Base-by-base conservation (phyloP, 495 filamentous ascomycete species). In the Daldinia caldariorum region DNA sequence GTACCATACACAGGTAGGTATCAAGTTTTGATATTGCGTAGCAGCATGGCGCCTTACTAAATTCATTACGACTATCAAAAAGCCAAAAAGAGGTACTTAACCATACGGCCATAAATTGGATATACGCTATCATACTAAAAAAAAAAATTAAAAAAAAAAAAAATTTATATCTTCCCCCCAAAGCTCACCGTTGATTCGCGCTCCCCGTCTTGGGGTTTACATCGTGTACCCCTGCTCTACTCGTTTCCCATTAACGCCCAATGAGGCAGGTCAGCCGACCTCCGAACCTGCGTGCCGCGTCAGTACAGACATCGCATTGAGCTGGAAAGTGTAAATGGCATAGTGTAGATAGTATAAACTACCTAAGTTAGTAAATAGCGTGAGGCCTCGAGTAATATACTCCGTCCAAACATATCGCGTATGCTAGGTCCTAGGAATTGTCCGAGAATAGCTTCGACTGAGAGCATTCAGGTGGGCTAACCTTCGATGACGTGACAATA, bases 201-300 rank as follows among this genome's bases (percentile, higher is more conserved):
- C 32, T 72, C 20, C 20, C 20, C 20, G 6, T 53, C 54, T 38
- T 64, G 47, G 49, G 39, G 16, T 35, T 63, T 65, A 14, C 29
- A 65, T 56, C 65, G 70, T 61, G 61, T 65, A 72, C 58, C 70
- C 70, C 61, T 72, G 70, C 38, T 16, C 26, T 57, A 72, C 61
- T 60, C 18, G 55, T 34, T 53, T 34, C 49, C 22, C 14, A 72
- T 72, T 72, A 72, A 72, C 49, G 35, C 64, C 61, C 6, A 61
- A 68, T 51, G 32, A 35, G 61, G 70, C 32, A 68, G 47, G 35
- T 61, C 58, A 51, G 39, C 70, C 70, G 57, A 18, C 61, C 61
- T 29, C 13, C 35, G 22, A 54, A 49, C 31, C 54, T 50, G 39
- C 34, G 16, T 49, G 35, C 49, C 49, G 38, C 43, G 49, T 38